Percentiles rank a stretch among this genome's conserved stretches.
Conservation (phyloP, 192 early-diverging fungal species). For the Coemansia sp. region DNA sequence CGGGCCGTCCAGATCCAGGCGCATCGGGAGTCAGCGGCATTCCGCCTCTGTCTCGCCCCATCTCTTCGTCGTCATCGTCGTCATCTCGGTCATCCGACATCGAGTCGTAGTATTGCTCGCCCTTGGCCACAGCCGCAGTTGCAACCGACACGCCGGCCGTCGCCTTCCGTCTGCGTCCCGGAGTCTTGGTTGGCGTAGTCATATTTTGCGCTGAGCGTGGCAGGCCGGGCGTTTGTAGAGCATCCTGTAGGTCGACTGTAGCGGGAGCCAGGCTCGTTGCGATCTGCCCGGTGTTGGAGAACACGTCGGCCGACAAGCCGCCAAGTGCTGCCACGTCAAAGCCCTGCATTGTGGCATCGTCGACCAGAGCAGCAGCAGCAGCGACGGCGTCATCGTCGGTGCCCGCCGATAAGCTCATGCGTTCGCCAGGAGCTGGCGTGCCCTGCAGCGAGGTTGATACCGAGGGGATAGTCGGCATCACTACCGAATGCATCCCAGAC, state of each 20-base stretch:
- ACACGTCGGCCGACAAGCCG: slow-evolving; percentile 16
- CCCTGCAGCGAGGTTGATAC: slow-evolving; percentile 39
- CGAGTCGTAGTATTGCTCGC: slow-evolving; percentile 16
- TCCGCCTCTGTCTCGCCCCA: slow-evolving; percentile 12
- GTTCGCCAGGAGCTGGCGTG: slow-evolving; percentile 39
- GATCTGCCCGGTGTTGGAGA: slow-evolving; percentile 9
- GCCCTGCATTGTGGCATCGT: slow-evolving; percentile 11
- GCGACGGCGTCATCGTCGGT: slow-evolving; percentile 2
- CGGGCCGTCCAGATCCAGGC: slow-evolving; percentile 53
- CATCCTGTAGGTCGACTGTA: not conserved
- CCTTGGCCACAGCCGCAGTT: not conserved
- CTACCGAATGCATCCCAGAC: slow-evolving; percentile 39
- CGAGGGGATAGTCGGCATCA: slow-evolving; percentile 52
- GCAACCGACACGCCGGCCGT: slow-evolving; percentile 15
- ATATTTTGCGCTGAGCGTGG: not conserved
- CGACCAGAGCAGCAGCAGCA: not conserved
- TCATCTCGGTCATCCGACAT: slow-evolving; percentile 20
- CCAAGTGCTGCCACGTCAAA: slow-evolving; percentile 23
- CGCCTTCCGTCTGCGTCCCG: slow-evolving; percentile 14
- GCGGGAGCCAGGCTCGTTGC: not conserved
- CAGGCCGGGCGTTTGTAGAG: not conserved
- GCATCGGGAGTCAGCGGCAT: slow-evolving; percentile 57
- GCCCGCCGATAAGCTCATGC: slow-evolving; percentile 1
- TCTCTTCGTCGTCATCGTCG: not conserved
- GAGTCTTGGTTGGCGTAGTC: not conserved